These are phyloP conservation scores for Claviceps citrina DNA, from an alignment of 2,329 filamentous ascomycete genomes.

Conservation along the genomic window DNA sequence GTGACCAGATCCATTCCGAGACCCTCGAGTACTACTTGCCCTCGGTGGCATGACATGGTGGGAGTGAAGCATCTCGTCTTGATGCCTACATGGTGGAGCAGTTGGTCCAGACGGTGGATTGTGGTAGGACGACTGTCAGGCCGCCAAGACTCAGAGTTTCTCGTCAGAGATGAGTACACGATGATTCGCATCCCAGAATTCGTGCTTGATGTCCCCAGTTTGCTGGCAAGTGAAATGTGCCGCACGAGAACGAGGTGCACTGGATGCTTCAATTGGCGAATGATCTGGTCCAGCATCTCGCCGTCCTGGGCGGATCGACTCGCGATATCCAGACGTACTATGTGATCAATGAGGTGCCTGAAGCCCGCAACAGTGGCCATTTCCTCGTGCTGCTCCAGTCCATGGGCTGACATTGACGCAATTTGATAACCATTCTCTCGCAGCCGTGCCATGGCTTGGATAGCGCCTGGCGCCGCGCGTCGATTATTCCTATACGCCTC, in stretches of 20 bases:
- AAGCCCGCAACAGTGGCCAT: not conserved
- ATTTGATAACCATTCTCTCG: not conserved
- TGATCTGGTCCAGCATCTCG: not conserved
- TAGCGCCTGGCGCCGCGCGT: not conserved
- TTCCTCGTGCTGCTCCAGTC: not conserved
- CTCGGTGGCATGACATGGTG: no score
- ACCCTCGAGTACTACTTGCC: no score
- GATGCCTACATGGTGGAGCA: no score
- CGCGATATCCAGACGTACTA: not conserved
- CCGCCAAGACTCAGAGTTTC: not conserved
- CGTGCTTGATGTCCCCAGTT: no score
- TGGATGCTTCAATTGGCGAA: not conserved
- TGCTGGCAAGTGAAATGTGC: not conserved
- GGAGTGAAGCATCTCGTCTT: no score
- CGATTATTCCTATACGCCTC: no score
- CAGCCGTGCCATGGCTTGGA: not conserved
- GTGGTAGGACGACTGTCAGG: not conserved
- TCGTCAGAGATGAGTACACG: not conserved
- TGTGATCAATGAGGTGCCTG: not conserved
- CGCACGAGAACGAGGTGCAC: not conserved
- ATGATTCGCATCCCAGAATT: not conserved
- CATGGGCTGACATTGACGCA: not conserved
- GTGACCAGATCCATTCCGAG: no score
- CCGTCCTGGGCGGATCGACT: not conserved
- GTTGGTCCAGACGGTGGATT: not conserved